These are phyloP conservation scores for Mesotaenium endlicherianum DNA, from an alignment of 139 green algal species.

Conservation along the genomic window DNA sequence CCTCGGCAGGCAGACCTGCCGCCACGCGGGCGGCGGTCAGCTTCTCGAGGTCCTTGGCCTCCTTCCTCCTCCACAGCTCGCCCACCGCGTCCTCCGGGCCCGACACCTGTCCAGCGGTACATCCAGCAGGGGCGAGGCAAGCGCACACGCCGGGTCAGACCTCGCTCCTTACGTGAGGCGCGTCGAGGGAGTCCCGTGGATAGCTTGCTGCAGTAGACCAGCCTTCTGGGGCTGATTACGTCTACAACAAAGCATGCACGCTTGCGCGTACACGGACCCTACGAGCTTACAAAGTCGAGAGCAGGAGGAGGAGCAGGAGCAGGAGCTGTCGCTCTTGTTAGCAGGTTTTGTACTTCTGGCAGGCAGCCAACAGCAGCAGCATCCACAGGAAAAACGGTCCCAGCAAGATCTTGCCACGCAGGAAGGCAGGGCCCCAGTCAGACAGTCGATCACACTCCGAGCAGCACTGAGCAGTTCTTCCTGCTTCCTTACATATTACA, in stretches of 20 bases:
- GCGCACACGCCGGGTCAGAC: no score
- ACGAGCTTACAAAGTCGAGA: not conserved
- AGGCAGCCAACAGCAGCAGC: no score
- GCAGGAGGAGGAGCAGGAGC: not conserved
- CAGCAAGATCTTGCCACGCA: no score
- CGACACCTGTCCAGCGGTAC: not conserved
- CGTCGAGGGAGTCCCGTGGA: not conserved
- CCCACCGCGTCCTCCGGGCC: not conserved
- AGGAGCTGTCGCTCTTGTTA: no score
- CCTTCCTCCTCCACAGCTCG: constrained; percentile 10
- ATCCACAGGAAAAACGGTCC: no score
- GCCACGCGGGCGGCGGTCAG: not conserved
- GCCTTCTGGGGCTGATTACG: not conserved
- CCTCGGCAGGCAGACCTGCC: not conserved
- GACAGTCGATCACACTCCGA: no score
- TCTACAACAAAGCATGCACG: not conserved
- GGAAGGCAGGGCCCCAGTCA: no score
- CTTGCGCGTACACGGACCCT: not conserved
- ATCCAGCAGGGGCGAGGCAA: not conserved
- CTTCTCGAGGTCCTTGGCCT: not conserved
- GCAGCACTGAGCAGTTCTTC: no score
- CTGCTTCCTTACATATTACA: no score
- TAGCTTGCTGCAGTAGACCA: not conserved
- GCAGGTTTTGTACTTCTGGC: no score
- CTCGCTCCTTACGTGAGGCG: no score